Percentiles rank a stretch among this genome's conserved stretches.
phyloP scores from a whole-genome alignment of 2,329 filamentous ascomycete species.

The Microcyclosporella mali region DNA sequence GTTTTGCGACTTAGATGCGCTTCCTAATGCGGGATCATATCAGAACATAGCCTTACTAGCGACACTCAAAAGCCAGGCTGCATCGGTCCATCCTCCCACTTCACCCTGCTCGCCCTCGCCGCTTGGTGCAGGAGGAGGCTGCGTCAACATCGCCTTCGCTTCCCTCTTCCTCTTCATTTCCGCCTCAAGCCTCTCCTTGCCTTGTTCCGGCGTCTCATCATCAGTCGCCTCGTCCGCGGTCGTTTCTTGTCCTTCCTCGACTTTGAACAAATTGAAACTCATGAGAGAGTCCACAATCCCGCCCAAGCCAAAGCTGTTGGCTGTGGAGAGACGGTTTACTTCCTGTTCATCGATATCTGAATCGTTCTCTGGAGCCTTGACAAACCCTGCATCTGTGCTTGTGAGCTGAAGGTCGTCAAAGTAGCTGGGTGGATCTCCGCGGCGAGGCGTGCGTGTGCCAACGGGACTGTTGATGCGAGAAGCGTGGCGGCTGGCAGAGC shows the following conservation, averaged over 20 bases:
- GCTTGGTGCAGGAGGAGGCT: conserved; percentile 29
- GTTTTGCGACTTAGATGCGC: too few relatives aligned
- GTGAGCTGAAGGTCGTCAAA: conserved; percentile 23
- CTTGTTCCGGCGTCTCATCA: conserved; percentile 27
- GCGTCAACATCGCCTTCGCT: conserved; percentile 30
- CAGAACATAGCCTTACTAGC: conserved; percentile 41
- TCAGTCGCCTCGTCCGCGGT: conserved; percentile 21
- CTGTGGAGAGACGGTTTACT: conserved; percentile 47
- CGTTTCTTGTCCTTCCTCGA: conserved; percentile 45
- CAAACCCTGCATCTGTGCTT: conserved; percentile 44
- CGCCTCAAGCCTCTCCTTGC: conserved; percentile 28
- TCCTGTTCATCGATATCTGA: conserved; percentile 40
- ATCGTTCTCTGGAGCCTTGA: conserved; percentile 33
- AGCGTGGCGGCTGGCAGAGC: conserved; percentile 34
- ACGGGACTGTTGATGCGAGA: conserved; percentile 36
- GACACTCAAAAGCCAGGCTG: conserved; percentile 52
- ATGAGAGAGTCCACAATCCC: conserved; percentile 53
- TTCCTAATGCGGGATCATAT: too few relatives aligned
- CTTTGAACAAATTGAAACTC: conserved; percentile 51
- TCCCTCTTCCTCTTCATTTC: conserved; percentile 28
- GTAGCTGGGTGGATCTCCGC: conserved; percentile 21
- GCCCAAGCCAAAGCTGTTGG: conserved; percentile 50
- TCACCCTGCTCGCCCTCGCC: conserved; percentile 34
- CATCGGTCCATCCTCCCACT: conserved; percentile 52
- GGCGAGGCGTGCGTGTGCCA: conserved; percentile 33